Base-by-base conservation (phyloP, 768 basidiomycete species). In the Russula sp. region DNA sequence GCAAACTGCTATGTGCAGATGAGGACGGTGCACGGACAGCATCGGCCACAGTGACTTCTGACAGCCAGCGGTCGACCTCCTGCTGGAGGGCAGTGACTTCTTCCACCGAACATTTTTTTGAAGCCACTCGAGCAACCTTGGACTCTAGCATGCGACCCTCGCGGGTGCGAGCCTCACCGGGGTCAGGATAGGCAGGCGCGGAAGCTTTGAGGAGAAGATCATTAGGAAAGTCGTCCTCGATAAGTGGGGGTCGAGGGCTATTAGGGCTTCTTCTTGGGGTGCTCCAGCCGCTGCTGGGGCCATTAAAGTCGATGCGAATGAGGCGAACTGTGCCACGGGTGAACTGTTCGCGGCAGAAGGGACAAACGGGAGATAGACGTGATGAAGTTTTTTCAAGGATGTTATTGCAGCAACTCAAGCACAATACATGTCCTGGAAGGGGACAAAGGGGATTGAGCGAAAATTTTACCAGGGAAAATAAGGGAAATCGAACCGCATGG, bases 91-190 rank as follows among this genome's bases (percentile, higher is more conserved):
- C 76, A 55, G 84, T 82, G 55, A 92, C 87, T 76, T 92, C 90
- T 72, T 91, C 90, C 63, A 92, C 89, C 42, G 88, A 89, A 75
- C 87, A 90, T 80, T 88, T 90, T 82, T 88, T 88, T 14, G 83
- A 81, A 38, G 90, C 90, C 68, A 90, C 85, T 69, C 80, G 81
- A 59, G 84, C 84, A 60, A 92, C 88, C 74, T 83, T 89, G 74
- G 84, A 83, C 74, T 92, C 90, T 59, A 92, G 78, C 65, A 81
- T 76, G 42, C 84, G 84, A 60, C 83, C 85, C 63, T 87, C 74
- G 67, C 60, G 66, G 36, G 54, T 49, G 68, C 82, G 71, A 69
- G 78, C 60, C 71, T 78, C 67, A 59, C 70, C 63, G 65, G 42
- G 36, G 60, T 69, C 59, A 69, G 64, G 43, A 56, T 57, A 20